Evolutionary conservation across 2,329 filamentous ascomycete species (phyloP).

Genomic region (Didymella arachidicola): DNA sequence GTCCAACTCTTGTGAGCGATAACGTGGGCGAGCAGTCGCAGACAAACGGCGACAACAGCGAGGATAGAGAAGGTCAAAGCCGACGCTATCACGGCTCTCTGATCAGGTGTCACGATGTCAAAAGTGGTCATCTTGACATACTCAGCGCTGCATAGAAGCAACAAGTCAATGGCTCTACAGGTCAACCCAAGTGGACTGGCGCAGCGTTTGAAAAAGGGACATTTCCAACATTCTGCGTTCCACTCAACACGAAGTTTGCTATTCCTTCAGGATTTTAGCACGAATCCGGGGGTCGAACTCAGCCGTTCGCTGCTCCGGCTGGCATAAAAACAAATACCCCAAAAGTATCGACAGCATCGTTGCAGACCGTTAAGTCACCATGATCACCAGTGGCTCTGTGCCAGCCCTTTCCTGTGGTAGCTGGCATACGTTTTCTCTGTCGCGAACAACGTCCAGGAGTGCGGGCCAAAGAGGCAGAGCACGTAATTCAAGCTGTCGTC

Average conservation of each 20-base stretch:
- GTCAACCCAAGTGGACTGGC: not conserved
- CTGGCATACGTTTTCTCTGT: too few relatives aligned
- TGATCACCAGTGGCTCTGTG: not conserved
- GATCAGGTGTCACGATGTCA: not conserved
- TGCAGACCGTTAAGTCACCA: too few relatives aligned
- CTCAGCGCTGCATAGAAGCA: not conserved
- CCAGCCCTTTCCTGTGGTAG: not conserved
- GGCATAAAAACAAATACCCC: not conserved
- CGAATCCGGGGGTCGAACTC: not conserved
- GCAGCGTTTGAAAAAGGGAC: not conserved
- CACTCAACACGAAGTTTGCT: not conserved
- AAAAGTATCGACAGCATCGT: not conserved
- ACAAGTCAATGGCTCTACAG: not conserved
- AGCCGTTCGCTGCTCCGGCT: not conserved
- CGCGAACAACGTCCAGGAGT: too few relatives aligned
- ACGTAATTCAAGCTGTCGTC: too few relatives aligned
- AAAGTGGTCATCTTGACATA: not conserved
- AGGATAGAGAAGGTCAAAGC: not conserved
- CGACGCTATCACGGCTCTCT: not conserved
- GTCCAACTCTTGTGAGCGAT: slow-evolving; percentile 1
- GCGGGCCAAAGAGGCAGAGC: too few relatives aligned
- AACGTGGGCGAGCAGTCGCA: not conserved
- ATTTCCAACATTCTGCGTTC: not conserved
- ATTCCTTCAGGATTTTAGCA: not conserved
- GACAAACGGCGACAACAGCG: not conserved